Evolutionary conservation across 2,329 filamentous ascomycete genomes (phyloP).

Genomic region (Cryphonectria naterciae): DNA sequence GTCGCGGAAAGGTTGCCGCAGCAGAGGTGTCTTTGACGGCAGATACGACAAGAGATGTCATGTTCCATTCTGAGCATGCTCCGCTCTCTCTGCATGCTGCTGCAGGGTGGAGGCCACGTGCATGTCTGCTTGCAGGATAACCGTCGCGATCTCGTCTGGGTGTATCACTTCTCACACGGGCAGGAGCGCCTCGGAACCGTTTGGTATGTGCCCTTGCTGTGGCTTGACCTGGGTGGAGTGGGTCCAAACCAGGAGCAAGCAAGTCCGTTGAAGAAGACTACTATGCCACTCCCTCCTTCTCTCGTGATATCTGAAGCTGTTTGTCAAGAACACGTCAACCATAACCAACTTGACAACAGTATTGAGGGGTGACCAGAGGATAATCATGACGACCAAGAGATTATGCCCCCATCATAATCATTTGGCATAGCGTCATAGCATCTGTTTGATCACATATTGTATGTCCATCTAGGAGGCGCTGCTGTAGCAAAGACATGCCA

Average conservation of each 20-base stretch:
- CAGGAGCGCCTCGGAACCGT: background rate
- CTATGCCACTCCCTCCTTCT: too few relatives aligned
- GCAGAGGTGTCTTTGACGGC: background rate
- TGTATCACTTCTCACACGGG: background rate
- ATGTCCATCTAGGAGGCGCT: background rate
- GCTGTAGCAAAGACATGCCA: background rate
- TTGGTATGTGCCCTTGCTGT: background rate
- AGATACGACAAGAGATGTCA: background rate
- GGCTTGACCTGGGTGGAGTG: background rate
- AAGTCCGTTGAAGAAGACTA: background rate
- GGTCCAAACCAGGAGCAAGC: background rate
- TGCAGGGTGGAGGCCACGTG: constrained; percentile 20
- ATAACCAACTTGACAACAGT: background rate
- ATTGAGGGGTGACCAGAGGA: background rate
- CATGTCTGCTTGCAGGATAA: background rate
- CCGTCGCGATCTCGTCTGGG: background rate
- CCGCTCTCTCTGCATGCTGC: constrained; percentile 6
- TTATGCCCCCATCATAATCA: background rate
- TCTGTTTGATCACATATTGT: background rate
- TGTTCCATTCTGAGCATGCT: constrained; percentile 1
- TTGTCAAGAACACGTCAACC: background rate
- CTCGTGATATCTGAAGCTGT: background rate
- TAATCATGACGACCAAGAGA: background rate
- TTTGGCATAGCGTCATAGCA: background rate
- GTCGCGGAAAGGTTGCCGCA: background rate